Evolutionary conservation across 2,329 filamentous ascomycete genomes (phyloP).

Genomic region (Neocucurbitaria cava): DNA sequence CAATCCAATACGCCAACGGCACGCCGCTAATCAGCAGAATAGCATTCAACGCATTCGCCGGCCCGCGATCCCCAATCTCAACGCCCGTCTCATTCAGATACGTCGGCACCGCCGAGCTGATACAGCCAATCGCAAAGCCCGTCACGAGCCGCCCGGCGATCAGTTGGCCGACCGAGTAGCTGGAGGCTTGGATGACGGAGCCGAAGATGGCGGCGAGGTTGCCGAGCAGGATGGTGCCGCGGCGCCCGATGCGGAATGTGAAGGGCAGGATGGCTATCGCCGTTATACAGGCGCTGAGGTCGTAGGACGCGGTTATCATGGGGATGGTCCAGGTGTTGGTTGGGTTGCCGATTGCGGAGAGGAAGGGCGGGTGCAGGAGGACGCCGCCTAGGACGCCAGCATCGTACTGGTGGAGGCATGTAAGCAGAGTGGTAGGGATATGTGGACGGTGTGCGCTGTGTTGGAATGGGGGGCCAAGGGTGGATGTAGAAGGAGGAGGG

Average conservation of each 20-base stretch:
- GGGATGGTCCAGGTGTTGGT: constrained; percentile 17
- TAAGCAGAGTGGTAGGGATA: too few species aligned
- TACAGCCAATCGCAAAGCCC: constrained; percentile 56
- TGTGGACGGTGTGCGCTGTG: too few species aligned
- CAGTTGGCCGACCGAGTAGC: constrained; percentile 52
- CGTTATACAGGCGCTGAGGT: constrained; percentile 15
- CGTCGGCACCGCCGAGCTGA: constrained; percentile 9
- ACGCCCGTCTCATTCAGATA: constrained; percentile 9
- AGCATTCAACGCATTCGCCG: constrained; percentile 6
- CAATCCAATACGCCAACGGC: constrained; percentile 10
- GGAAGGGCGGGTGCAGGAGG: constrained; percentile 19
- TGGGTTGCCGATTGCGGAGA: constrained; percentile 19
- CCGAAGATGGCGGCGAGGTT: constrained; percentile 46
- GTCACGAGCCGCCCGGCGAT: constrained; percentile 58
- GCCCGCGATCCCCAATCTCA: constrained; percentile 9
- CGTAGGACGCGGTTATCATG: constrained; percentile 19
- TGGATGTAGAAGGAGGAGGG: not conserved
- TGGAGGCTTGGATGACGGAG: constrained; percentile 43
- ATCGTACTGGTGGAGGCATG: too few species aligned
- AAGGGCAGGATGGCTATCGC: constrained; percentile 35
- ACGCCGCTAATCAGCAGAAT: constrained; percentile 9
- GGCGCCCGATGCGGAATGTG: constrained; percentile 48
- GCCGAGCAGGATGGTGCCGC: constrained; percentile 49
- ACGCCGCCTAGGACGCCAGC: constrained; percentile 25
- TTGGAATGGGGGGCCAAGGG: not conserved